Evolutionary conservation across 352 stramenopile genomes (phyloP).

Genomic region (Plasmopara viticola): DNA sequence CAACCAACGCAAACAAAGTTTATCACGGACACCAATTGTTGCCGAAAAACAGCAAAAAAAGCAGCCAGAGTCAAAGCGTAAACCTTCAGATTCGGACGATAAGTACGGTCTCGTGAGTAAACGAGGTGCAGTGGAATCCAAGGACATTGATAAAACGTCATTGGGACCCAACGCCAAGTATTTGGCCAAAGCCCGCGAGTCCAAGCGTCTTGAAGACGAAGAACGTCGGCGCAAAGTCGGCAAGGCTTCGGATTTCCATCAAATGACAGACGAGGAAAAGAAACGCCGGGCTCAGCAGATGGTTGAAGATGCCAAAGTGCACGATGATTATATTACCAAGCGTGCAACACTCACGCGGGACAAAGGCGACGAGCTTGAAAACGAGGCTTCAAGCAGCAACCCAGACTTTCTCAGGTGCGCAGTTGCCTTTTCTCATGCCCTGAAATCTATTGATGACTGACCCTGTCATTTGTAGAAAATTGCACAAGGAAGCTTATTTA

Average conservation of each 20-base stretch:
- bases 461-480: conserved; percentile 31
- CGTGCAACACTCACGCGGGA: conserved; percentile 44
- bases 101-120: conserved; percentile 67
- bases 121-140: conserved; percentile 53
- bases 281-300: conserved; percentile 55
- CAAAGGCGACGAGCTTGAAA: conserved; percentile 48
- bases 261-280: conserved; percentile 58
- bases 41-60: conserved; percentile 6
- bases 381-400: conserved; percentile 39
- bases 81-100: conserved; percentile 18
- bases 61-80: conserved; percentile 16
- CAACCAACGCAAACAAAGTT: conserved; percentile 6
- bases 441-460: background rate
- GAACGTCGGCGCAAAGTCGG: conserved; percentile 57
- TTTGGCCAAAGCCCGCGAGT: conserved; percentile 61
- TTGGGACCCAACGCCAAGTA: conserved; percentile 77
- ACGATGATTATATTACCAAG: conserved; percentile 56
- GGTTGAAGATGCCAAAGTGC: conserved; percentile 63
- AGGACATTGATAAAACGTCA: conserved; percentile 67
- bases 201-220: conserved; percentile 59
- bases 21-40: conserved; percentile 1
- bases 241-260: conserved; percentile 27
- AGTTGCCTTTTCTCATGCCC: background rate
- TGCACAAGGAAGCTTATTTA: conserved; percentile 73
- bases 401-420: conserved; percentile 72